These are phyloP conservation scores for Ambrosia artemisiifolia DNA, from an alignment of 129 eudicot species.

Conservation along the genomic window DNA sequence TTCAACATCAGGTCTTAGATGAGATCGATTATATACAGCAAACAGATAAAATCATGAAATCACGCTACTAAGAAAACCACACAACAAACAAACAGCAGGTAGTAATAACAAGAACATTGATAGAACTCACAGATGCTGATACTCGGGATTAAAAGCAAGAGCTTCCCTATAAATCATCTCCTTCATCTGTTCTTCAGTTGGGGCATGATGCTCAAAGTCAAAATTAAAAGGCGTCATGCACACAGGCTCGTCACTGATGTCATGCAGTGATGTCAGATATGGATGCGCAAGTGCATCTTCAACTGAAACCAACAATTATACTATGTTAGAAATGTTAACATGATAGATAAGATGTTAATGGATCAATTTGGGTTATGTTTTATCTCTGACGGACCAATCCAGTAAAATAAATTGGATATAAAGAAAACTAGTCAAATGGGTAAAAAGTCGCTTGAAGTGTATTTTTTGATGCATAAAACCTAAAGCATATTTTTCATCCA, in stretches of 20 bases:
- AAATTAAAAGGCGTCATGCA: conserved; percentile 73
- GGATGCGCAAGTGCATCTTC: conserved; percentile 88
- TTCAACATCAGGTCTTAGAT: conserved; percentile 15
- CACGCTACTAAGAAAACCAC: conserved; percentile 26
- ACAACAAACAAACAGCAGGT: conserved; percentile 27
- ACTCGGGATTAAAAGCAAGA: conserved; percentile 76
- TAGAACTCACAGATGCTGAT: conserved; percentile 40
- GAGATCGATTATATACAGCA: conserved; percentile 31
- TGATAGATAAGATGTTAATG: not conserved
- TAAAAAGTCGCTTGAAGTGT: not conserved
- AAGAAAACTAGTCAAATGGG: not conserved
- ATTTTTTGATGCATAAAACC: not conserved
- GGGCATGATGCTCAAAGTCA: conserved; percentile 81
- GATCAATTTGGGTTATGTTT: not conserved
- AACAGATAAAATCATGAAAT: conserved; percentile 14
- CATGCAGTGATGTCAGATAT: conserved; percentile 68
- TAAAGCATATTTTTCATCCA: too few species aligned
- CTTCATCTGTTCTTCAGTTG: conserved; percentile 79
- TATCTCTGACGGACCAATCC: too few species aligned
- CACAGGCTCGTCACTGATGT: conserved; percentile 75
- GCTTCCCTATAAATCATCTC: conserved; percentile 82
- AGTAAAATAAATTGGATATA: not conserved
- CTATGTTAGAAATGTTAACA: not conserved
- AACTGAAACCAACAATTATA: conserved; percentile 46
- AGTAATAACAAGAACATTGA: not conserved